Conservation (phyloP, 352 stramenopile species). For the Pythium graminicola region DNA sequence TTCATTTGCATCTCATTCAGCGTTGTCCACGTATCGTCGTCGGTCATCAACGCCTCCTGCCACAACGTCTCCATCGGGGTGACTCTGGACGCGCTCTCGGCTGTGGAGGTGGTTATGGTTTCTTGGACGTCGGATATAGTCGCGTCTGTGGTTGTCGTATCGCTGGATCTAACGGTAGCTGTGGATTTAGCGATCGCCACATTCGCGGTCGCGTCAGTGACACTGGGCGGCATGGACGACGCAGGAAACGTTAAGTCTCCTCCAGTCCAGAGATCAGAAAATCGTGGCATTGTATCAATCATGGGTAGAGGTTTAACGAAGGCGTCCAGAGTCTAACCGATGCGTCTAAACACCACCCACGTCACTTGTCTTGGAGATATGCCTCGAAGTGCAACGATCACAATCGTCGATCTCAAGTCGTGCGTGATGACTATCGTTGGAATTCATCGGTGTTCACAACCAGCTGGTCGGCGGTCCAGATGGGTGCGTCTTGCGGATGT, state of each 20-base stretch:
- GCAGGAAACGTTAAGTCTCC: constrained; percentile 11
- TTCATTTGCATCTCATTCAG: too few species aligned
- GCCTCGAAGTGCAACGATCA: too few species aligned
- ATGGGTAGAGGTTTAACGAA: too few species aligned
- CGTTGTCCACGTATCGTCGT: constrained; percentile 6
- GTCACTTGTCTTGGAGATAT: too few species aligned
- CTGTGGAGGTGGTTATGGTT: not conserved
- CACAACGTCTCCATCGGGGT: constrained; percentile 8
- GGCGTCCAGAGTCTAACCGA: too few species aligned
- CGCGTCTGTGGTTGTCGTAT: not conserved
- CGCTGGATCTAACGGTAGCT: not conserved
- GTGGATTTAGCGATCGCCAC: constrained; percentile 3
- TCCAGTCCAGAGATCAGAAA: constrained; percentile 22
- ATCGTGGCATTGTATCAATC: constrained; percentile 19
- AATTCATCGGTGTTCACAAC: constrained; percentile 27
- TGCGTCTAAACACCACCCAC: not conserved
- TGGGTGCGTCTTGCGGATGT: constrained; percentile 1
- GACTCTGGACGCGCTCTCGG: too few species aligned
- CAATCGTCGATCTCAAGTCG: constrained; percentile 1
- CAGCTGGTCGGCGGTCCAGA: constrained; percentile 17
- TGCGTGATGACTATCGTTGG: too few species aligned
- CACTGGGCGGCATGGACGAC: constrained; percentile 12
- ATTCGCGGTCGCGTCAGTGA: constrained; percentile 2
- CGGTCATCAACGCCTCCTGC: constrained; percentile 3
- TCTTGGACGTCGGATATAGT: not conserved